Evolutionary conservation across 1,284 basidiomycete species (phyloP), one percentile per base, ranked within the genome.

Genomic region (Golubevia pallescens): DNA sequence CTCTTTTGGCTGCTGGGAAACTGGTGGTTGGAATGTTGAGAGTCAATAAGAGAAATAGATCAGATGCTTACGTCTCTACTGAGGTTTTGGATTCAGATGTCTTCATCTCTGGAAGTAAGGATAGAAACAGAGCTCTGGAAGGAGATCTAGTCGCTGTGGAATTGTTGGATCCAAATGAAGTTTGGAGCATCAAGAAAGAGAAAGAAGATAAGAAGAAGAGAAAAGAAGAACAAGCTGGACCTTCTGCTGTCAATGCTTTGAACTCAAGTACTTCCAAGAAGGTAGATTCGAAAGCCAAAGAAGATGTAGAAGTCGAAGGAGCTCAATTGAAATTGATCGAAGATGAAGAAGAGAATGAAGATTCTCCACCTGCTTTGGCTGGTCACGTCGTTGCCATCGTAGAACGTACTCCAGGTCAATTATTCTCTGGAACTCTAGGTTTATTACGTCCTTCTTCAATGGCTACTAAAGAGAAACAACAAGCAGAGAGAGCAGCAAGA

Each of bases 161-260:
- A 66, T 68, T 85, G n/a, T 77, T 85, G 54, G 80, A 85, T 53
- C 77, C 78, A 13, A 63, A 76, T 56, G 81, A 84, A 64, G 81
- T 84, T 14, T 84, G 81, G 82, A 70, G 67, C 59, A 77, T 77
- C 67, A 85, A 85, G 64, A 80, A 78, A 62, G 82, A 83, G 48
- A 85, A 85, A 67, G 82, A 81, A 59, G 82, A 84, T 68, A 85
- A 85, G 79, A 85, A 85, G 74, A 78, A 79, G 73, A 74, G 80
- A 63, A 85, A 85, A 68, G 82, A 85, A 51, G 81, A 85, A 67
- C 70, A 76, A 57, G 61, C 8, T 16, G 5, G 61, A n/a, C 38
- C 16, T 52, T 65, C 55, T 28, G 2, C 6, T 28, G 2, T 28
- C 38, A 69, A 70, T 10, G 68, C 66, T 16, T 10, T 32, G 1